Evolutionary conservation across 139 green algal species (phyloP), one percentile per base, ranked within the genome.

Genomic region (Mesotaenium endlicherianum): DNA sequence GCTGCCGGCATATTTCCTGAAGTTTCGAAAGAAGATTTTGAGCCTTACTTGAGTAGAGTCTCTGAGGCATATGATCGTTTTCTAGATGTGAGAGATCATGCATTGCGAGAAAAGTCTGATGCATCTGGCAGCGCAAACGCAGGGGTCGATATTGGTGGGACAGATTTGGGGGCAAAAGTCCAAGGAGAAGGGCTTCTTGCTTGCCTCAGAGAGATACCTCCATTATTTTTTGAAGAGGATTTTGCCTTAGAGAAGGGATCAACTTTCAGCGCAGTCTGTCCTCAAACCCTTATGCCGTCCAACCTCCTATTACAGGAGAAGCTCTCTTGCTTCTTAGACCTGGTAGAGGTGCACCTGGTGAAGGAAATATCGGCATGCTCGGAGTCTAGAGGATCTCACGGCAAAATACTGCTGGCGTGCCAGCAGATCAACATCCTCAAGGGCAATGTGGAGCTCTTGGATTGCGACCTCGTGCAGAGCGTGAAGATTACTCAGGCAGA

Each of bases 401-500:
- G 72, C 38, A 72, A 67, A 2, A 77, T 97, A 42, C 64, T 47
- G 1, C 70, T 76, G 8, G 89, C 90, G 16, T 88, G 92, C 57
- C 49, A 84, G n/a, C 77, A 91, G 47, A 90, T 96, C 53, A 43
- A 17, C n/a, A 16, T n/a, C 5, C 77, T 92, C 30, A 68, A 70
- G 1, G 26, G 17, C 20, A 86, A 90, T 83, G 89, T 96, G 72
- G 59, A 71, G 0, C 53, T 76, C 3, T 68, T 94, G 40, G 92
- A 97, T 44, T 86, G 85, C n/a, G 81, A 88, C n/a, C 88, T 91
- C n/a, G 91, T 91, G 70, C 82, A 85, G 0, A 86, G 84, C 5
- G 91, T 92, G 16, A 59, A 84, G 4, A 60, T 72, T 20, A 88
- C 95, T 3, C 77, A 90, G 78, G 70, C 36, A 26, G 90, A 95